phyloP scores from a whole-genome alignment of 202 grass and related monocot species.

The Zizania palustris region DNA sequence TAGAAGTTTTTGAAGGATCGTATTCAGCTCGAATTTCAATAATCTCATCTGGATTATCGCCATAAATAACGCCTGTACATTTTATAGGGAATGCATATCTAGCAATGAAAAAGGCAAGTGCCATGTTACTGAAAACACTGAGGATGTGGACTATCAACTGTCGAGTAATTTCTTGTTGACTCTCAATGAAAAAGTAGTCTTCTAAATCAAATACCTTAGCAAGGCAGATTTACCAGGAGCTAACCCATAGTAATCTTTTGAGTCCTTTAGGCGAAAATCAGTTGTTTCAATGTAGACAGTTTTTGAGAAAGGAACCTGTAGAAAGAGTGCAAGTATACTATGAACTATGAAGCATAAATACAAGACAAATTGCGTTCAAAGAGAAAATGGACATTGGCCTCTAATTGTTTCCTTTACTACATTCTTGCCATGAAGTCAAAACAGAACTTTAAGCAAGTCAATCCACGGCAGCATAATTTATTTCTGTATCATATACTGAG shows the following conservation, averaged over 20 bases:
- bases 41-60: constrained; percentile 56
- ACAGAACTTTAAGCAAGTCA: constrained; percentile 16
- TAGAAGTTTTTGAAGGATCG: constrained; percentile 72
- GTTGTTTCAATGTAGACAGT: constrained; percentile 77
- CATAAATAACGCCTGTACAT: constrained; percentile 85
- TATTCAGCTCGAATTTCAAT: constrained; percentile 83
- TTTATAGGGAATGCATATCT: constrained; percentile 95
- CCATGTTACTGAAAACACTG: neutral
- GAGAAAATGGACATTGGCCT: neutral
- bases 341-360: constrained; percentile 9
- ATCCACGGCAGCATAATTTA: constrained; percentile 22
- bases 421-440: neutral
- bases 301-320: constrained; percentile 76
- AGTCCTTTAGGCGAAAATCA: constrained; percentile 94
- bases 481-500: constrained; percentile 26
- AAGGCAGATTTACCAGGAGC: constrained; percentile 89
- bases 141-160: neutral
- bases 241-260: constrained; percentile 93
- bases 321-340: constrained; percentile 18
- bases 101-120: constrained; percentile 30
- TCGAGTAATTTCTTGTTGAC: constrained; percentile 27
- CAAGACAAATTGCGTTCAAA: constrained; percentile 10
- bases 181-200: neutral
- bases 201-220: constrained; percentile 61
- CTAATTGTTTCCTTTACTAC: neutral